phyloP scores from a whole-genome alignment of 1,284 basidiomycete genomes.

The Inonotus obliquus region DNA sequence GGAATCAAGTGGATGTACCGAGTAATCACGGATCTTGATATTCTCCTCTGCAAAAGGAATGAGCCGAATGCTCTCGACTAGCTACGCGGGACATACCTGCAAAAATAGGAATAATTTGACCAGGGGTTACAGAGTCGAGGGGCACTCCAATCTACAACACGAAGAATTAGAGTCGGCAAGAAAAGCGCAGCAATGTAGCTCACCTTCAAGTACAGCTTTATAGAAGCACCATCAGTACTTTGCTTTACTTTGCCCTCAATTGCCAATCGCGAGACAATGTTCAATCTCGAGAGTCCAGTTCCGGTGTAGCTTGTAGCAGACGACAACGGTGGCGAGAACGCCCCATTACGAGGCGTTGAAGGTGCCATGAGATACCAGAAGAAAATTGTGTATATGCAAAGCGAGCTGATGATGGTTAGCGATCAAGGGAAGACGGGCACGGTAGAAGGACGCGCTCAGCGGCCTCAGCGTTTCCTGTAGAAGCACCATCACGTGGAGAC shows the following conservation, averaged over 20 bases:
- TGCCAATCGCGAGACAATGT: constrained; percentile 66
- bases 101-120: constrained; percentile 65
- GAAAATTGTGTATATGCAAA: background rate
- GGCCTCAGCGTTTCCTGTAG: background rate
- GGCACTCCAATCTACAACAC: constrained; percentile 59
- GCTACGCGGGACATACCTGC: constrained; percentile 42
- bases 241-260: constrained; percentile 69
- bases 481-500: constrained; percentile 11
- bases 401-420: constrained; percentile 1
- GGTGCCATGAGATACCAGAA: constrained; percentile 6
- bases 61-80: background rate
- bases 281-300: constrained; percentile 42
- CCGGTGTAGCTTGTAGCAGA: constrained; percentile 17
- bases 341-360: constrained; percentile 10
- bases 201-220: constrained; percentile 75
- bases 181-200: constrained; percentile 19
- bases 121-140: constrained; percentile 55
- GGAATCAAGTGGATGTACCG: constrained; percentile 69
- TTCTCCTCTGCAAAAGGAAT: constrained; percentile 59
- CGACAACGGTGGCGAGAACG: constrained; percentile 14
- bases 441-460: background rate
- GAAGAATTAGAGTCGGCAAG: background rate
- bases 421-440: background rate
- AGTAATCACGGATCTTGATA: constrained; percentile 62
- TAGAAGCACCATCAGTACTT: constrained; percentile 55